Percentiles rank a stretch among this genome's conserved stretches.
Conservation (phyloP, 1,284 basidiomycete genomes). For the Phylloboletellus chloephorus region DNA sequence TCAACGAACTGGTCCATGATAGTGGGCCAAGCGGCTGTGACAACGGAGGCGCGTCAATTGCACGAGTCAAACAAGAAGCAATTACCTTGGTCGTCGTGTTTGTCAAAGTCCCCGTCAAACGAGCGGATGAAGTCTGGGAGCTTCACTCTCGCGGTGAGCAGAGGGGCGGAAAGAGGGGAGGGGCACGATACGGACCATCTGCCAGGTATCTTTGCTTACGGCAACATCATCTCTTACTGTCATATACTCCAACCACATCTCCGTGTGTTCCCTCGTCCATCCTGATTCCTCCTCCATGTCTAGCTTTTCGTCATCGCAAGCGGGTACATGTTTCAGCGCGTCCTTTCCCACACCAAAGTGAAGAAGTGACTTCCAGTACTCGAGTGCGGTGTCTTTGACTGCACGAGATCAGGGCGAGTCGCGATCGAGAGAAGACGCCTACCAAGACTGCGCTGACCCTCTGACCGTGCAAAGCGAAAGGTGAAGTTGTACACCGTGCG, state of each 20-base stretch:
- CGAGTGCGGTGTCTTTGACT: slow-evolving; percentile 72
- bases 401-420: slow-evolving; percentile 12
- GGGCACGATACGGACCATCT: slow-evolving; percentile 53
- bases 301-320: slow-evolving; percentile 39
- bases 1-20: slow-evolving; percentile 86
- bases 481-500: slow-evolving; percentile 84
- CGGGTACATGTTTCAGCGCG: slow-evolving; percentile 51
- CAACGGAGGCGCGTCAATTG: slow-evolving; percentile 7
- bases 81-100: slow-evolving; percentile 82
- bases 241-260: slow-evolving; percentile 85
- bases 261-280: slow-evolving; percentile 65
- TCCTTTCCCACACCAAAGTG: slow-evolving; percentile 71
- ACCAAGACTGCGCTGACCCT: slow-evolving; percentile 74
- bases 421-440: slow-evolving; percentile 18
- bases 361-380: slow-evolving; percentile 83
- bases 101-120: slow-evolving; percentile 75
- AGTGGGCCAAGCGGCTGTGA: slow-evolving; percentile 82
- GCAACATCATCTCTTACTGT: slow-evolving; percentile 69
- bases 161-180: slow-evolving; percentile 2
- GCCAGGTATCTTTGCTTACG: slow-evolving; percentile 93
- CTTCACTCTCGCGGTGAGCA: slow-evolving; percentile 35
- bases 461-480: slow-evolving; percentile 78
- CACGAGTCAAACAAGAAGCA: neutral
- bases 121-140: slow-evolving; percentile 79
- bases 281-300: slow-evolving; percentile 42